Percentiles rank a stretch among this genome's conserved stretches.
phyloP scores from a whole-genome alignment of 768 basidiomycete genomes.

The Mrakia gelida region DNA sequence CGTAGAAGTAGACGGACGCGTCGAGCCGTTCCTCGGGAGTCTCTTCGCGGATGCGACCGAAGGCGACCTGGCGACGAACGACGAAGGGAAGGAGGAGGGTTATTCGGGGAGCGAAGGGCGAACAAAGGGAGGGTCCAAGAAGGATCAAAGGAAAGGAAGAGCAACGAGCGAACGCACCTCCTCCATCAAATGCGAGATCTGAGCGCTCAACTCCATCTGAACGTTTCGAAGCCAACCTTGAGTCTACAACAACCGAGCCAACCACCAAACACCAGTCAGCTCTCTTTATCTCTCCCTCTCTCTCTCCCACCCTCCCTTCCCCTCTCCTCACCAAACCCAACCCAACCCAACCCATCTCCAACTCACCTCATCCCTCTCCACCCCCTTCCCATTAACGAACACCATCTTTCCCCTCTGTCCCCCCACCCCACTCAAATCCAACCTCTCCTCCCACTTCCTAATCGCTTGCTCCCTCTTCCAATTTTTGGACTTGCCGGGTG shows the following conservation, averaged over 20 bases:
- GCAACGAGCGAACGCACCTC: background rate
- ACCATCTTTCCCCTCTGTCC: constrained; percentile 10
- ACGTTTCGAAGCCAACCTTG: constrained; percentile 26
- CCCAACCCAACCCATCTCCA: too few relatives aligned
- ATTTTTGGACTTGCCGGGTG: background rate
- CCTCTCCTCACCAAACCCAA: too few relatives aligned
- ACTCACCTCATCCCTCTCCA: constrained; percentile 26
- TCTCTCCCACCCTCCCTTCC: too few relatives aligned
- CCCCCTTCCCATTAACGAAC: constrained; percentile 21
- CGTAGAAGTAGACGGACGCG: constrained; percentile 79
- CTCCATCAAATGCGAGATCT: constrained; percentile 10
- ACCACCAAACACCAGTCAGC: background rate
- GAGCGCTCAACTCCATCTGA: constrained; percentile 18
- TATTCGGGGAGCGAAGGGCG: background rate
- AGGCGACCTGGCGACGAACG: background rate
- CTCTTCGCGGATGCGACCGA: constrained; percentile 5
- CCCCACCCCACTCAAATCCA: background rate
- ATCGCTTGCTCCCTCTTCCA: constrained; percentile 3
- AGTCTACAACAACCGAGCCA: background rate
- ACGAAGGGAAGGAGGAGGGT: background rate
- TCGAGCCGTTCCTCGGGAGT: constrained; percentile 54
- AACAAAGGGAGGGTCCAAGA: background rate
- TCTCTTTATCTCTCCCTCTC: background rate
- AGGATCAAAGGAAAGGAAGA: background rate
- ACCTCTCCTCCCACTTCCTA: constrained; percentile 3